Evolutionary conservation across 208 protist genomes (phyloP).

Genomic region (Trypanosoma theileri): DNA sequence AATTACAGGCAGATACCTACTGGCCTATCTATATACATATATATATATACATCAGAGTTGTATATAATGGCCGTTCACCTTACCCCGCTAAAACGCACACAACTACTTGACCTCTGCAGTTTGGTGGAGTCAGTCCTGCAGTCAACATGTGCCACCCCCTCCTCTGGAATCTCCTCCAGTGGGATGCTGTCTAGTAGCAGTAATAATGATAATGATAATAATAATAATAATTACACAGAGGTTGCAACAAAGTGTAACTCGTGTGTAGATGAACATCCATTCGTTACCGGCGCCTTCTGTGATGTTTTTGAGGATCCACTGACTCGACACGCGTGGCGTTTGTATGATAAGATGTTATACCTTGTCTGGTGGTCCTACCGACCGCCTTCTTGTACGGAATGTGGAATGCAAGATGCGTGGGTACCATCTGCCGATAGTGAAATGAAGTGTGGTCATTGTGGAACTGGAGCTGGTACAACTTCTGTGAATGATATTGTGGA

Average conservation of each 20-base stretch:
- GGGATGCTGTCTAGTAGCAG: background rate
- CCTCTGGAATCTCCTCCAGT: constrained; percentile 1
- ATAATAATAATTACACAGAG: background rate
- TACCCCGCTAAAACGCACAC: constrained; percentile 63
- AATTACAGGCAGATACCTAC: background rate
- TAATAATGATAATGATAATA: constrained; percentile 6
- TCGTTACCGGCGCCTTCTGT: constrained; percentile 48
- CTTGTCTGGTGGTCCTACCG: constrained; percentile 81
- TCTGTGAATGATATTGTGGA: constrained; percentile 61
- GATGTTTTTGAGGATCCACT: constrained; percentile 65
- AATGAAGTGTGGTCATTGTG: constrained; percentile 65
- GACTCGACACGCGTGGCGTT: constrained; percentile 48
- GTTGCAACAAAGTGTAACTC: background rate
- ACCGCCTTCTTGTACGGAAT: constrained; percentile 50
- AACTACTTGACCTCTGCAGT: constrained; percentile 64
- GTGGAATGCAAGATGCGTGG: constrained; percentile 76
- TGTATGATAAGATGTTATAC: constrained; percentile 84
- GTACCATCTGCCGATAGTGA: constrained; percentile 61
- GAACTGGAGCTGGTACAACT: constrained; percentile 55
- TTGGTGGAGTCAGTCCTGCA: constrained; percentile 43
- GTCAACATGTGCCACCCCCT: constrained; percentile 8
- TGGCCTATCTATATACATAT: background rate
- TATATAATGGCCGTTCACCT: constrained; percentile 39
- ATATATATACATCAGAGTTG: too few species aligned
- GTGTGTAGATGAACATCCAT: constrained; percentile 35